phyloP scores from a whole-genome alignment of 495 filamentous ascomycete genomes.

The Penicillium daleae region DNA sequence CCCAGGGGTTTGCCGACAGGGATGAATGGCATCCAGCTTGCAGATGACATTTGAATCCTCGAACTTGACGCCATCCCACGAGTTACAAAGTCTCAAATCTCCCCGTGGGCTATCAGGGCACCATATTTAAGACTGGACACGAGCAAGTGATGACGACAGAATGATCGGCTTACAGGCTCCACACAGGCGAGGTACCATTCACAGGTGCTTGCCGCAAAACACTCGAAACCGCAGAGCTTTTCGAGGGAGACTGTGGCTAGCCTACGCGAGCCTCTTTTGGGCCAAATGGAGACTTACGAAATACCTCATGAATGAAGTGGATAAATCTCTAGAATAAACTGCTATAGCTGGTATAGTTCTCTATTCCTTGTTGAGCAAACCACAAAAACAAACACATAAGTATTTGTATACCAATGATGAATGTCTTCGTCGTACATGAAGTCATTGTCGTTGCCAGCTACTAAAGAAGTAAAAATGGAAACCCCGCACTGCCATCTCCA shows the following conservation, averaged over 20 bases:
- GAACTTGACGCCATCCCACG: not conserved
- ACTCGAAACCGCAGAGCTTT: not conserved
- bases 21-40: not conserved
- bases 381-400: not conserved
- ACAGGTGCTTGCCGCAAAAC: not conserved
- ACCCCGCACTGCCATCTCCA: not conserved
- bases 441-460: slow-evolving; percentile 18
- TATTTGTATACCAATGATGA: not conserved
- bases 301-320: not conserved
- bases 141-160: not conserved
- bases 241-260: not conserved
- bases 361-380: not conserved
- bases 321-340: not conserved
- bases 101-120: not conserved
- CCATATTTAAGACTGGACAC: not conserved
- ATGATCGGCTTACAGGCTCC: not conserved
- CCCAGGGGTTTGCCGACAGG: not conserved
- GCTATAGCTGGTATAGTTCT: not conserved
- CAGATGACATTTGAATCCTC: not conserved
- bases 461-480: not conserved
- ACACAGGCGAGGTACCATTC: not conserved
- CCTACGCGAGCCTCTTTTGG: not conserved
- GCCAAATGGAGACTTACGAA: not conserved
- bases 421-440: slow-evolving; percentile 15
- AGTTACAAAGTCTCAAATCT: not conserved